Evolutionary conservation across 2,329 filamentous ascomycete genomes (phyloP).

Genomic region (Calonectria pauciramosa): DNA sequence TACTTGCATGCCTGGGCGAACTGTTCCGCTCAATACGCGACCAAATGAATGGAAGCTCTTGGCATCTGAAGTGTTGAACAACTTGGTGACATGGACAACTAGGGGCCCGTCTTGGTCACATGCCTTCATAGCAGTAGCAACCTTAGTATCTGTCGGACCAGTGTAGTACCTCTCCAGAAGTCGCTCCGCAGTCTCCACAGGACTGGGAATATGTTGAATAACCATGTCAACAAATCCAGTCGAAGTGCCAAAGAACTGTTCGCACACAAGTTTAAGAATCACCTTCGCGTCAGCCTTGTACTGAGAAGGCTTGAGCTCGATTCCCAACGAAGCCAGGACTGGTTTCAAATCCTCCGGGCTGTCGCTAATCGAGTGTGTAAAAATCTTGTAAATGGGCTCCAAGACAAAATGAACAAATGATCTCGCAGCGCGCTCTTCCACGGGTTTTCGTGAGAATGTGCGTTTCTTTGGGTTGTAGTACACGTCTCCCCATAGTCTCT

Average conservation of each 20-base stretch:
- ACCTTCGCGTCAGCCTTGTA: slow-evolving; percentile 92
- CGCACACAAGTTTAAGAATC: slow-evolving; percentile 89
- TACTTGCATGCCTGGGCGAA: slow-evolving; percentile 83
- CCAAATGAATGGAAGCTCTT: slow-evolving; percentile 92
- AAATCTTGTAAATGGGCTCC: slow-evolving; percentile 98
- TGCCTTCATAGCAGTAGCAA: slow-evolving; percentile 82
- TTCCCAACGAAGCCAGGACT: slow-evolving; percentile 84
- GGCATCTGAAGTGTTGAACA: slow-evolving; percentile 93
- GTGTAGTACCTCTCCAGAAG: slow-evolving; percentile 92
- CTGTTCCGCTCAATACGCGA: slow-evolving; percentile 92
- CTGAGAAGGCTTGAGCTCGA: slow-evolving; percentile 90
- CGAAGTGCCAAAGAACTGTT: slow-evolving; percentile 94
- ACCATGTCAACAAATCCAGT: slow-evolving; percentile 97
- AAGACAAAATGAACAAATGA: slow-evolving; percentile 96
- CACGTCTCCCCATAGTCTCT: slow-evolving; percentile 93
- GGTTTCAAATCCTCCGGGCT: slow-evolving; percentile 86
- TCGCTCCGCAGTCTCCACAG: slow-evolving; percentile 80
- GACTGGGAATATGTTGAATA: slow-evolving; percentile 89
- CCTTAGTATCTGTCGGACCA: slow-evolving; percentile 85
- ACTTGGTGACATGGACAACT: slow-evolving; percentile 92
- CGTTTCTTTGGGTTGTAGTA: slow-evolving; percentile 94
- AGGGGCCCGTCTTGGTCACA: slow-evolving; percentile 93
- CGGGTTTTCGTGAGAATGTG: slow-evolving; percentile 89
- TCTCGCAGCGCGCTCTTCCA: slow-evolving; percentile 84
- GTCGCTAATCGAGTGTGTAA: slow-evolving; percentile 93